Evolutionary conservation across 305 asterid species (phyloP), one percentile per base, ranked within the genome.

Genomic region (Fraxinus dipetala): DNA sequence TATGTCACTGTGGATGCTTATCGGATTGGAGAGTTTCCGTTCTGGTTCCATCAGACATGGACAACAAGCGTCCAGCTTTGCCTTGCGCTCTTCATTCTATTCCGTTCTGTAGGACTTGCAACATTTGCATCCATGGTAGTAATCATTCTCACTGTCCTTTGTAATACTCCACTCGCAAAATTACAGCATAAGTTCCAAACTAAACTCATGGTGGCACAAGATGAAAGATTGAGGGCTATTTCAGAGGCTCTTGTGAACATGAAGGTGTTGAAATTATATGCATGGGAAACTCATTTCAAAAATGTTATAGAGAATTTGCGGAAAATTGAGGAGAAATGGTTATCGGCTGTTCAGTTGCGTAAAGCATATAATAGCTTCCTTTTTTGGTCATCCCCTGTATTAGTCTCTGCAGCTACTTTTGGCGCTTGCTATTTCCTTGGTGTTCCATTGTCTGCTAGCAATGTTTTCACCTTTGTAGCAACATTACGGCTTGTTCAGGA

Each of bases 321-420:
- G 88, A 73, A 5, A 28, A 79, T 86, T 14, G 99, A 96, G 81
- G 97, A 94, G 77, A 90, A 92, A 83, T 93, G 98, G 92, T 73
- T 96, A 77, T 81, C 89, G 16, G 93, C 98, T 11, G 95, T 94
- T 81, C 99, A 93, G 86, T 73, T 86, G 48, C 91, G 97, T 0
- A 94, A 80, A 81, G 93, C 98, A 0, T 94, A 94, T 78, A 96
- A 96, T 76, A 91, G 93, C 20, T 93, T 90, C 83, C 93, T 96
- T 43, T 94, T 96, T 83, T 96, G 99, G 99, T 85, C 96, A 51
- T 90, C 99, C 28, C 98, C 99, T 28, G 90, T 96, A 0, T 65
- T 94, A 78, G 97, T 96, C 82, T 96, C 99, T n/a, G 90, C 97
- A n/a, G 97, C 98, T 31, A 94, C 99, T 7, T 96, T 96, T 72